Evolutionary conservation across 495 filamentous ascomycete genomes (phyloP).

Genomic region (Aspergillus taichungensis): DNA sequence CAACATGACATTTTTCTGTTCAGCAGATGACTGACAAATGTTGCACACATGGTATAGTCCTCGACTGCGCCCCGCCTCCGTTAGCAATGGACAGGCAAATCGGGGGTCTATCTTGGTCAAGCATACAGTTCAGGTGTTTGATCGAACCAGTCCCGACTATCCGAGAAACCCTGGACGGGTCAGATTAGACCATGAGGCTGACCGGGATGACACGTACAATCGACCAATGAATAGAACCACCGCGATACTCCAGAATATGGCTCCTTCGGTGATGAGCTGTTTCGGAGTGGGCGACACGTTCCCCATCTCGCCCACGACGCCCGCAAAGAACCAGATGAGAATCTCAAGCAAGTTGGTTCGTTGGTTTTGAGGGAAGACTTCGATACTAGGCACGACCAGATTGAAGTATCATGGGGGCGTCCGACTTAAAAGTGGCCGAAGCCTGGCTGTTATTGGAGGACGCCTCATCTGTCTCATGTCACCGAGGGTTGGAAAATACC

Average conservation of each 20-base stretch:
- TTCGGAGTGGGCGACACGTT: slow-evolving; percentile 25
- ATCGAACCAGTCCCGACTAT: slow-evolving; percentile 25
- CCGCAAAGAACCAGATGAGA: not conserved
- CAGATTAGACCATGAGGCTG: slow-evolving; percentile 3
- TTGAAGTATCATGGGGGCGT: too few relatives aligned
- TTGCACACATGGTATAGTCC: slow-evolving; percentile 50
- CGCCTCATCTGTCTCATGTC: too few relatives aligned
- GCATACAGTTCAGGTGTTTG: slow-evolving; percentile 28
- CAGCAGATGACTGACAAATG: slow-evolving; percentile 32
- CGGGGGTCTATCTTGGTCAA: slow-evolving; percentile 16
- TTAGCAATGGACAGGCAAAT: slow-evolving; percentile 24
- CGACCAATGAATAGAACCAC: slow-evolving; percentile 23
- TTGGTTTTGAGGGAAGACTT: too few relatives aligned
- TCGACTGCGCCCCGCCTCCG: slow-evolving; percentile 25
- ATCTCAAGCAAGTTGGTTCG: not conserved
- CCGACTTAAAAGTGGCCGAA: too few relatives aligned
- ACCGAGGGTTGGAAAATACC: too few relatives aligned
- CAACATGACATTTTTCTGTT: not conserved
- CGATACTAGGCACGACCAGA: too few relatives aligned
- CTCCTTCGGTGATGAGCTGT: slow-evolving; percentile 23
- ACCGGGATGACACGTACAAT: slow-evolving; percentile 15
- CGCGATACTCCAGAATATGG: slow-evolving; percentile 28
- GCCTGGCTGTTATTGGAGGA: too few relatives aligned
- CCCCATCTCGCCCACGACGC: slow-evolving; percentile 18
- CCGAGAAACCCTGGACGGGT: slow-evolving; percentile 16